These are phyloP conservation scores for Lobosporangium transversale DNA, from an alignment of 192 early-diverging fungal genomes.

Conservation along the genomic window DNA sequence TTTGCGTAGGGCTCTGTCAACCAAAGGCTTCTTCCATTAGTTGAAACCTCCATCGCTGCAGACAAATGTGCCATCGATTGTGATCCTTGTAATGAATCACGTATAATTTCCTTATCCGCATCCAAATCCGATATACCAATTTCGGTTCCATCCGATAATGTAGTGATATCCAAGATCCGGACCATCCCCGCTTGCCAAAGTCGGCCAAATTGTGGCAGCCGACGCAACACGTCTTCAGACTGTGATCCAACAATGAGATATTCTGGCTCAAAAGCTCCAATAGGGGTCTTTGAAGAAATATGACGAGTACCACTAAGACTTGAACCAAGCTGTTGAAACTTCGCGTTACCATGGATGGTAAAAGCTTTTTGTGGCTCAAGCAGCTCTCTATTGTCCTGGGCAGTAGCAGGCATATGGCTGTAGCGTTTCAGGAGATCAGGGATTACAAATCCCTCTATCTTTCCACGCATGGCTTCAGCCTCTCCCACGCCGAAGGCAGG, in stretches of 20 bases:
- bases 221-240: slow-evolving; percentile 26
- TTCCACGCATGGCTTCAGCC: slow-evolving; percentile 54
- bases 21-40: slow-evolving; percentile 39
- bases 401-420: no score
- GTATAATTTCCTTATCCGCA: slow-evolving; percentile 13
- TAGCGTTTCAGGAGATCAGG: background rate
- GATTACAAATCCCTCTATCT: slow-evolving; percentile 61
- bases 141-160: slow-evolving; percentile 6
- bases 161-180: slow-evolving; percentile 22
- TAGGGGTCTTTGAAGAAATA: background rate
- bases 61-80: slow-evolving; percentile 49
- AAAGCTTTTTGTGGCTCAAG: slow-evolving; percentile 13
- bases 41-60: slow-evolving; percentile 39
- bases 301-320: slow-evolving; percentile 2
- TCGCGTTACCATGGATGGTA: slow-evolving; percentile 43
- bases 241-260: slow-evolving; percentile 39
- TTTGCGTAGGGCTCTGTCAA: slow-evolving; percentile 39
- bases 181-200: slow-evolving; percentile 49
- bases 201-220: slow-evolving; percentile 22
- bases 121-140: slow-evolving; percentile 24
- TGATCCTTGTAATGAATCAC: slow-evolving; percentile 26
- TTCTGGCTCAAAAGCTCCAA: slow-evolving; percentile 5
- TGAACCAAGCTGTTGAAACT: slow-evolving; percentile 53
- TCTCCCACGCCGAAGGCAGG: slow-evolving; percentile 34
- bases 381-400: background rate